Percentiles rank a stretch among this genome's conserved stretches.
These are phyloP conservation scores for Diaporthe humulicola DNA, from an alignment of 2,329 filamentous ascomycete genomes.

Conservation along the genomic window DNA sequence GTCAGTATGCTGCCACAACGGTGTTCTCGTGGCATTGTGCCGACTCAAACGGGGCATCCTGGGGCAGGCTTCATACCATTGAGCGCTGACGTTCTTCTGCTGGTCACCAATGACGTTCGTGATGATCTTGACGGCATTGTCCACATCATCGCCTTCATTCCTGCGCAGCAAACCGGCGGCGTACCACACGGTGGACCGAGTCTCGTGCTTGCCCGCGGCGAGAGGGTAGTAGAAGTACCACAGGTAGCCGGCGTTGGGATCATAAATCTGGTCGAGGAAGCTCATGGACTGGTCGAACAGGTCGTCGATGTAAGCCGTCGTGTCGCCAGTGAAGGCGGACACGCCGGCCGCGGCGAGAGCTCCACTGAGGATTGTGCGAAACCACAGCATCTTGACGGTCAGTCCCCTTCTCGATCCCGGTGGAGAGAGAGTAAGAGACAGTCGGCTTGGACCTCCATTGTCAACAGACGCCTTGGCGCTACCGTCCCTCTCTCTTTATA, in stretches of 20 bases:
- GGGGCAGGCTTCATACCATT: slow-evolving; percentile 60
- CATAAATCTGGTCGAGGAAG: slow-evolving; percentile 69
- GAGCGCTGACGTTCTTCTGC: slow-evolving; percentile 62
- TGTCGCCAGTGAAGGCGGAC: slow-evolving; percentile 28
- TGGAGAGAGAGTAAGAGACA: neutral
- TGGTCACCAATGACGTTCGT: slow-evolving; percentile 66
- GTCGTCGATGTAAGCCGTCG: slow-evolving; percentile 38
- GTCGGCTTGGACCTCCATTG: neutral
- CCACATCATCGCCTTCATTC: slow-evolving; percentile 62
- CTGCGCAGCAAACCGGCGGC: slow-evolving; percentile 69
- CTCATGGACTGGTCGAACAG: slow-evolving; percentile 65
- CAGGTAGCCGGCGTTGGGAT: slow-evolving; percentile 64
- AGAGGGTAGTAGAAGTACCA: slow-evolving; percentile 60
- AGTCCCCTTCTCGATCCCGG: neutral
- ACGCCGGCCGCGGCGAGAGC: slow-evolving; percentile 29
- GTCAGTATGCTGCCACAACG: neutral
- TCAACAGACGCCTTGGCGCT: slow-evolving; percentile 3
- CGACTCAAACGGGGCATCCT: neutral
- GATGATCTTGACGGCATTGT: slow-evolving; percentile 66
- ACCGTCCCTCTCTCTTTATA: slow-evolving; percentile 21
- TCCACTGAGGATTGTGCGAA: slow-evolving; percentile 1
- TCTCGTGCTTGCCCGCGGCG: slow-evolving; percentile 69
- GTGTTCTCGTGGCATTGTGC: no score
- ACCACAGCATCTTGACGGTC: slow-evolving; percentile 33
- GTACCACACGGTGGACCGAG: slow-evolving; percentile 70